Evolutionary conservation across 306 rosid species (phyloP).

Genomic region (Trifolium subterraneum): DNA sequence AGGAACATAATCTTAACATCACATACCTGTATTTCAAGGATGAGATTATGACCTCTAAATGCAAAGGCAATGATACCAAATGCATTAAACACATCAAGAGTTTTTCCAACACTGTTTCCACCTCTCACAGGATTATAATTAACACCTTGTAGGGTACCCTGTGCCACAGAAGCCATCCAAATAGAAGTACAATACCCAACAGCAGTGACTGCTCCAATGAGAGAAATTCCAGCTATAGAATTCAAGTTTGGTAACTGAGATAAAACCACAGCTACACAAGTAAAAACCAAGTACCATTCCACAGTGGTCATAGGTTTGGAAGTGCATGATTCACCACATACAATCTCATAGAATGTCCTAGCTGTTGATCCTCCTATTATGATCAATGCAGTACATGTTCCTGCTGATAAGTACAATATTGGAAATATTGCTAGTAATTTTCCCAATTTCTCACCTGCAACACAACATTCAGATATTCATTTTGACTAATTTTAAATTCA

Average conservation of each 20-base stretch:
- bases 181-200: constrained; percentile 56
- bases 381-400: constrained; percentile 59
- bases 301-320: constrained; percentile 54
- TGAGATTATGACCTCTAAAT: constrained; percentile 61
- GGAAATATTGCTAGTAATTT: constrained; percentile 52
- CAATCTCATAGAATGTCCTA: constrained; percentile 48
- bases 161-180: constrained; percentile 53
- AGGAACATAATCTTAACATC: not conserved
- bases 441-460: constrained; percentile 59
- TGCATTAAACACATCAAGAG: constrained; percentile 52
- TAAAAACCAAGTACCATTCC: constrained; percentile 64
- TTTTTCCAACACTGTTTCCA: not conserved
- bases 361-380: constrained; percentile 65
- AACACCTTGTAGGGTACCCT: constrained; percentile 51
- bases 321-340: constrained; percentile 53
- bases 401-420: constrained; percentile 61
- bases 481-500: not conserved
- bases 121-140: constrained; percentile 37
- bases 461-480: not conserved
- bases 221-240: constrained; percentile 57
- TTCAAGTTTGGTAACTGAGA: constrained; percentile 61
- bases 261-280: constrained; percentile 54
- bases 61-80: constrained; percentile 62
- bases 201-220: constrained; percentile 61
- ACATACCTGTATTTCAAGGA: constrained; percentile 61